Base-by-base conservation (phyloP, 208 protist species). In the Trypanosoma mega region DNA sequence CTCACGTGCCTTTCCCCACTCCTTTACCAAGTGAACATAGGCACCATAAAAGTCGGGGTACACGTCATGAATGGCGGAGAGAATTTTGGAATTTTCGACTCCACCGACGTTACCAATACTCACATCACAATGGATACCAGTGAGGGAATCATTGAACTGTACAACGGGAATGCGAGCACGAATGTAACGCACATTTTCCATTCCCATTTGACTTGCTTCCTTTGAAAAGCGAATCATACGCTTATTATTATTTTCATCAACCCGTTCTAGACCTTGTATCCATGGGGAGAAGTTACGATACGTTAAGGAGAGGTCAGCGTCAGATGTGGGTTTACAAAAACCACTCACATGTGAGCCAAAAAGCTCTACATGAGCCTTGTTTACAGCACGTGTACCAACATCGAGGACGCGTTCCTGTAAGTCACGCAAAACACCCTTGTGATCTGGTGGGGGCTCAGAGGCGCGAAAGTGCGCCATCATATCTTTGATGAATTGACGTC, bases 51-150 rank as follows among this genome's bases (percentile, higher is more conserved):
- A 92, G 63, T 92, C 84, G 6, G 90, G 90, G 63, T 80, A 86
- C 26, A 91, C 53, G 37, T 76, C 55, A 47, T 68, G 79, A 23
- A 96, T 85, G 18, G 52, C 76, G 9, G 57, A 49, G n/a, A 96
- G 67, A 23, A 96, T 92, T 33, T 81, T 76, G 0, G 87, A 93
- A 69, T 96, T 96, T 49, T 85, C 76, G 7, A 96, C 85, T 9
- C 90, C 90, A 39, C 86, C 85, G 11, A 92, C 37, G 57, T 96
- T 96, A 44, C 90, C 90, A 59, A 96, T 96, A 50, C 74, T 92
- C 27, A 96, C 62, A 56, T 96, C 90, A 63, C 83, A 90, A 59
- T 92, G 82, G 18, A 90, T 73, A 26, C 75, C 77, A 33, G 76
- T 91, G 37, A 83, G 67, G 39, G 77, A 60, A 59, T 93, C 86